These are phyloP conservation scores for Drechslera avenae DNA, from an alignment of 2,329 filamentous ascomycete species.

Conservation along the genomic window DNA sequence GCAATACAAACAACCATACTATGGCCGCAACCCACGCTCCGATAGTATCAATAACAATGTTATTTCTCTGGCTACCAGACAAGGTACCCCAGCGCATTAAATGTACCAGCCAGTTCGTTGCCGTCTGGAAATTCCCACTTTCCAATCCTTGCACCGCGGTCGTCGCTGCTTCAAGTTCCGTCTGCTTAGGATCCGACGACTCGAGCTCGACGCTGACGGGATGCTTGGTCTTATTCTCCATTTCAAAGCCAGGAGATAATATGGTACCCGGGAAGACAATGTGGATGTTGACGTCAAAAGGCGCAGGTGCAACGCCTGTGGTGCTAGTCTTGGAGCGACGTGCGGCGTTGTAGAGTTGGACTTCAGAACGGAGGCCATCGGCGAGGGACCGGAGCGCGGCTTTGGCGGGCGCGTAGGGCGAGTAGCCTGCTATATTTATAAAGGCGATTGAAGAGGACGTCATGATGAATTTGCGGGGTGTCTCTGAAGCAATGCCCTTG, in stretches of 20 bases:
- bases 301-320: constrained; percentile 48
- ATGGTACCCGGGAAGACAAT: constrained; percentile 87
- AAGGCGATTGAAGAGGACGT: constrained; percentile 80
- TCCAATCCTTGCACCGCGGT: constrained; percentile 70
- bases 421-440: constrained; percentile 79
- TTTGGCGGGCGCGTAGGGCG: constrained; percentile 82
- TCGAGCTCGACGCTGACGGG: constrained; percentile 79
- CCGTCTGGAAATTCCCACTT: constrained; percentile 77
- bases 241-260: constrained; percentile 71
- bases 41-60: constrained; percentile 59
- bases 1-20: constrained; percentile 61
- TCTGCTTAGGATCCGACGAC: constrained; percentile 78
- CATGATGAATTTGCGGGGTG: constrained; percentile 80
- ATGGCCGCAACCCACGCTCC: constrained; percentile 60
- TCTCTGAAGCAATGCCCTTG: constrained; percentile 21
- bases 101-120: constrained; percentile 68
- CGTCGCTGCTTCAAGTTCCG: constrained; percentile 75
- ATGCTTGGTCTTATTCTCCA: constrained; percentile 80
- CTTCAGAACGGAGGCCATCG: constrained; percentile 82
- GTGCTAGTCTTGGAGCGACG: constrained; percentile 42
- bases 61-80: constrained; percentile 60
- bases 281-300: constrained; percentile 77
- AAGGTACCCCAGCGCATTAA: constrained; percentile 69
- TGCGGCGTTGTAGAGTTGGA: constrained; percentile 79
- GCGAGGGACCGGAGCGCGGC: constrained; percentile 81